A percentile compares a stretch with the other conserved stretches of the same genome.
phyloP scores from a whole-genome alignment of 352 stramenopile species.

The Pythium pyrilobum region DNA sequence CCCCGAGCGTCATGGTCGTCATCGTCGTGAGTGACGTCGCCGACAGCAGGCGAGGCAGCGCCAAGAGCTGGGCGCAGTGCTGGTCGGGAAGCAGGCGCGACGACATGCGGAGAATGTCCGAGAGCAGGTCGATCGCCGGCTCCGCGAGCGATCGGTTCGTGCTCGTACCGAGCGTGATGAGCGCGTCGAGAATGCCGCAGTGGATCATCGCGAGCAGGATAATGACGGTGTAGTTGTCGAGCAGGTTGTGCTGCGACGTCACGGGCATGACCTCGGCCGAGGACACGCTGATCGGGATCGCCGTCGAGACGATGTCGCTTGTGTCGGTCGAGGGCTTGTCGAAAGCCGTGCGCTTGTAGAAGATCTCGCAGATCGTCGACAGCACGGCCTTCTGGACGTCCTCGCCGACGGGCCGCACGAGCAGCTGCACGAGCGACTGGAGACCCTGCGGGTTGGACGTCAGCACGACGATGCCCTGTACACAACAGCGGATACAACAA shows the following conservation, averaged over 20 bases:
- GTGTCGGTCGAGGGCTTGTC: constrained; percentile 42
- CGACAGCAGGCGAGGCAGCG: constrained; percentile 73
- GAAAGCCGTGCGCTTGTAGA: constrained; percentile 83
- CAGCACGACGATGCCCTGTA: constrained; percentile 73
- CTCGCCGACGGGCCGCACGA: constrained; percentile 84
- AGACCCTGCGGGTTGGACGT: constrained; percentile 86
- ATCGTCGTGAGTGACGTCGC: constrained; percentile 70
- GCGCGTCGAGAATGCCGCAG: constrained; percentile 73
- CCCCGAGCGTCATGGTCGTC: constrained; percentile 61
- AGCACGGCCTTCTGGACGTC: constrained; percentile 86
- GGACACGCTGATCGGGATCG: constrained; percentile 65
- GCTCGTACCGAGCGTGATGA: constrained; percentile 79
- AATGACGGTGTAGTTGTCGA: constrained; percentile 88
- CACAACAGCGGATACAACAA: background rate
- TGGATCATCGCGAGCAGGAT: constrained; percentile 84
- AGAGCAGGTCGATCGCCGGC: constrained; percentile 77
- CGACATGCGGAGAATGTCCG: constrained; percentile 81
- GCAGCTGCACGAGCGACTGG: constrained; percentile 78
- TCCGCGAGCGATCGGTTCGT: constrained; percentile 68
- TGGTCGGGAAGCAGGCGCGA: constrained; percentile 78
- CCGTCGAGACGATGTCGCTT: constrained; percentile 32
- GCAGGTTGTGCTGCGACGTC: constrained; percentile 69
- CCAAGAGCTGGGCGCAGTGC: constrained; percentile 74
- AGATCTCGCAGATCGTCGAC: constrained; percentile 87
- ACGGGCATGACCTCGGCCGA: constrained; percentile 58